Base-by-base conservation (phyloP, 306 rosid genomes). In the Cotoneaster glaucophyllus region DNA sequence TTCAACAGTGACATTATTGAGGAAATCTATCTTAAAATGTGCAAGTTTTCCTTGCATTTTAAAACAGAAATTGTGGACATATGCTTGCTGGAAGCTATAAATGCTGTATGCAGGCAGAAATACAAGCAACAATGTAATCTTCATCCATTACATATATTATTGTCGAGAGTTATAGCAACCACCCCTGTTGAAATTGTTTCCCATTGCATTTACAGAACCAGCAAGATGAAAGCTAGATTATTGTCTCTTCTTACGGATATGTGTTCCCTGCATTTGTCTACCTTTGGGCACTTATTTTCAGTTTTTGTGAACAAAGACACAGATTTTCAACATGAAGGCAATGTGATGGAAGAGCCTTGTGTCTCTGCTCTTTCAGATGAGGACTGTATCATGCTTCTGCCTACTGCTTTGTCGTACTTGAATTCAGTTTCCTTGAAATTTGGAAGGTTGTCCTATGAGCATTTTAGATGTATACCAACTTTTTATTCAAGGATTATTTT, bases 61-160 rank as follows among this genome's bases (percentile, higher is more conserved):
- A 82, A 90, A 76, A 67, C 84, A 65, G 96, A 87, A 37, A 82
- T 85, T 71, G 85, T 88, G 17, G 91, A 92, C 85, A 67, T 79
- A 25, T 88, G 96, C 85, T 85, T 95, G 87, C 82, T 85, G 74
- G 97, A 90, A 83, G 91, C 90, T 76, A 84, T 86, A 71, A 84
- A 84, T 81, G 79, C 77, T 70, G 82, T 82, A 61, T 82, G 80
- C 81, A 78, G 73, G 68, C 91, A 83, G 77, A 93, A 86, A 77
- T 77, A 69, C 63, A 39, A 69, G 83, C 86, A 76, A 39, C 81
- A 86, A 31, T 82, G 77, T 75, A 71, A 70, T 37, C 80, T 84
- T 85, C 90, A 90, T 84, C 89, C 90, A 53, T 69, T 89, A 78
- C 64, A 83, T 85, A 78, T 85, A 77, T 81, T 78, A 77, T 44